Base-by-base conservation (phyloP, 768 basidiomycete species). In the Mycena filopes region DNA sequence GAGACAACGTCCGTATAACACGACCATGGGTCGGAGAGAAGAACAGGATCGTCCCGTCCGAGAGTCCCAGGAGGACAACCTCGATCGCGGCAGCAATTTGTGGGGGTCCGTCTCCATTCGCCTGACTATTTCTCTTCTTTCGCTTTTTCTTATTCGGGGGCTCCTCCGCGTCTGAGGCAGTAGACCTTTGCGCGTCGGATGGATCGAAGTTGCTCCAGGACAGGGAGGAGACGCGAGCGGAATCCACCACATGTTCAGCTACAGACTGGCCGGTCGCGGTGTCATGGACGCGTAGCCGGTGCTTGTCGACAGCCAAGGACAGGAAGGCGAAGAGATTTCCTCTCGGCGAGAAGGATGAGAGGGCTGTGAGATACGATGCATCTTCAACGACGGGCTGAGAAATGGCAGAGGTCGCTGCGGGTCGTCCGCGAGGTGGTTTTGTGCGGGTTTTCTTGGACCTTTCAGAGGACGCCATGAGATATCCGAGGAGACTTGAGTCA, bases 301-400 rank as follows among this genome's bases (percentile, higher is more conserved):
- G 89, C 75, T 89, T 91, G 82, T 91, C 89, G 55, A 91, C 82
- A 3, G 89, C 84, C 25, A 91, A 82, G 12, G 88, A 88, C 29
- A 89, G 75, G 55, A 87, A 83, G 2, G 86, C 88, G 71, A 90
- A 90, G 40, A 86, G 77, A 57, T 80, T 77, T 56, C 83, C 86
- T 61, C 82, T 78, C 7, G 83, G 82, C 11, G 89, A 91, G 77
- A 91, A 92, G 9, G 87, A 79, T 15, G 85, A 88, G 26, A 88
- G 76, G 21, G 79, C 71, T 15, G 80, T 74, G 26, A 82, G 71
- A 51, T 78, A 73, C 4, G 83, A 80, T 23, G 82, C 72, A 66
- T 86, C 83, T 58, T 85, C 81, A 29, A 84, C 83, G 41, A 80
- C 78, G 16, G 87, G 86, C 68, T 89, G 86, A 8, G 87, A 85